A percentile compares a stretch with the other conserved stretches of the same genome.
phyloP scores from a whole-genome alignment of 768 basidiomycete genomes.

The Panus rudis region DNA sequence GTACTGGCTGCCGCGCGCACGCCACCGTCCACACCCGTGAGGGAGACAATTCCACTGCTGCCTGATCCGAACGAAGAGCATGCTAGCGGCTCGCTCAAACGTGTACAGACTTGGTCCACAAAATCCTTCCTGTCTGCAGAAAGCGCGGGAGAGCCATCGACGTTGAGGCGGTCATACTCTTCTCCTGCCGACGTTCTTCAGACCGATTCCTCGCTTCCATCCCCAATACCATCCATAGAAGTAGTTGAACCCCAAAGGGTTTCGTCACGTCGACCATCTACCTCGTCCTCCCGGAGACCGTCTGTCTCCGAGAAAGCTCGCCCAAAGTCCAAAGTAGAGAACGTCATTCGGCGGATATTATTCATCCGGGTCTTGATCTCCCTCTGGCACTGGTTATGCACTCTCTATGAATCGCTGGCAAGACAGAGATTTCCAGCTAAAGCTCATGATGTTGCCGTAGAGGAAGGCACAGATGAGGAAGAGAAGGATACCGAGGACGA shows the following conservation, averaged over 20 bases:
- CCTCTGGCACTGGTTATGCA: conserved; percentile 63
- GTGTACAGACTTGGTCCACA: conserved; percentile 53
- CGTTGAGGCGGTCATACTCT: conserved; percentile 55
- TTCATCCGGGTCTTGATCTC: conserved; percentile 63
- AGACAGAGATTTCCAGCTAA: conserved; percentile 15
- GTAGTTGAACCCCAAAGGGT: conserved; percentile 9
- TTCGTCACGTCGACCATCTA: conserved; percentile 8
- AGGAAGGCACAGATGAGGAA: conserved; percentile 24
- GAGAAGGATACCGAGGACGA: conserved; percentile 30
- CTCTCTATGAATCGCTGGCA: conserved; percentile 47
- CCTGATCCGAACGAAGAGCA: conserved; percentile 15
- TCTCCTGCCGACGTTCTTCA: conserved; percentile 46
- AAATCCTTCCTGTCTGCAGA: conserved; percentile 31
- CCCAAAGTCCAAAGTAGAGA: conserved; percentile 9
- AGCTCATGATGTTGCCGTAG: conserved; percentile 20
- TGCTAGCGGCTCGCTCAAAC: conserved; percentile 22
- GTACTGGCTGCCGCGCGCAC: conserved; percentile 55
- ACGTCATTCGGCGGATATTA: conserved; percentile 45
- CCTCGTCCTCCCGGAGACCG: conserved; percentile 7
- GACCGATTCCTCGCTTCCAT: conserved; percentile 7
- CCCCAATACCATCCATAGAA: conserved; percentile 6
- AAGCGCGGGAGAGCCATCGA: conserved; percentile 11
- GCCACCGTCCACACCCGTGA: conserved; percentile 49
- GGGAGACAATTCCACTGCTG: conserved; percentile 28
- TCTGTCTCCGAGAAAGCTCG: conserved; percentile 19